Evolutionary conservation across 257 asterid species (phyloP).

Genomic region (Solanum bukasovii): DNA sequence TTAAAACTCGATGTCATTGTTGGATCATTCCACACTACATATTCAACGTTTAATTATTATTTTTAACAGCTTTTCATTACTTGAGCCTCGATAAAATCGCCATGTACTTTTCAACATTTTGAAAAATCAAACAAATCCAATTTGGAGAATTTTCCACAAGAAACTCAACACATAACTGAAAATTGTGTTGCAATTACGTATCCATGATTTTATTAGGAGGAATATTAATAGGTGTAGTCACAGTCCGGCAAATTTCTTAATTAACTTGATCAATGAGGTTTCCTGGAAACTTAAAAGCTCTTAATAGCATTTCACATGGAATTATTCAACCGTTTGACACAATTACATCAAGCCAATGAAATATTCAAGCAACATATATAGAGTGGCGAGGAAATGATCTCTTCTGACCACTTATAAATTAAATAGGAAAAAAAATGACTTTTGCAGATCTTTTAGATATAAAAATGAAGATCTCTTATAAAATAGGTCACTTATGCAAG

Average conservation of each 20-base stretch:
- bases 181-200: neutral
- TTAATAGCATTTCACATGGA: neutral
- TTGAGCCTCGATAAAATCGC: neutral
- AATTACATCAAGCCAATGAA: neutral
- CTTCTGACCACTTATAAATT: neutral
- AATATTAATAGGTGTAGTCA: neutral
- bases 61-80: neutral
- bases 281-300: neutral
- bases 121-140: neutral
- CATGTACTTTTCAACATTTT: neutral
- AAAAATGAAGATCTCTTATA: neutral
- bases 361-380: neutral
- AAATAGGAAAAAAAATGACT: neutral
- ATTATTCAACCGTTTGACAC: neutral
- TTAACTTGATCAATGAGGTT: neutral
- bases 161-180: neutral
- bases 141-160: neutral
- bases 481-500: neutral
- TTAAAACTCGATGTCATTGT: neutral
- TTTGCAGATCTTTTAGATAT: neutral
- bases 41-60: neutral
- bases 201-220: neutral
- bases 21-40: neutral
- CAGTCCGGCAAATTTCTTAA: neutral
- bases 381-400: too few species aligned